Percentiles rank a stretch among this genome's conserved stretches.
Conservation (phyloP, 306 rosid species). For the Pyrus bretschneideri region DNA sequence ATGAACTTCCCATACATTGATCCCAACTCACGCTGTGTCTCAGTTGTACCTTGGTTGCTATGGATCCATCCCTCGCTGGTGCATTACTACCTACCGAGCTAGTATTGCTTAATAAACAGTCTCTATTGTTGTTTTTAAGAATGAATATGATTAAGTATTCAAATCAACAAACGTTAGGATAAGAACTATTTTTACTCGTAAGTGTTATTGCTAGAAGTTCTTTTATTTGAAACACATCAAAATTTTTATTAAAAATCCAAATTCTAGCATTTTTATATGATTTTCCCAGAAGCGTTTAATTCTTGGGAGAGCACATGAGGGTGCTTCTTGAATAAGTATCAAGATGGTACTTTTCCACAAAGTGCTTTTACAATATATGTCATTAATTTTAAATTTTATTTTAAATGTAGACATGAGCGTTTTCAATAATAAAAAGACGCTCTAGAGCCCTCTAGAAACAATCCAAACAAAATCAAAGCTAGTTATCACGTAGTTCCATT, state of each 20-base stretch:
- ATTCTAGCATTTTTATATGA: neutral
- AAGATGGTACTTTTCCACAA: no score
- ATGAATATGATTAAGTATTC: neutral
- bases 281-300: no score
- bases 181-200: neutral
- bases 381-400: no score
- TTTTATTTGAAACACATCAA: no score
- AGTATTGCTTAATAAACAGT: neutral
- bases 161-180: no score
- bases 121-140: neutral
- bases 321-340: neutral
- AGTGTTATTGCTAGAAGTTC: neutral
- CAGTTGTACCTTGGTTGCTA: neutral
- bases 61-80: neutral
- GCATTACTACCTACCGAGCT: neutral
- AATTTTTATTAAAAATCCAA: no score
- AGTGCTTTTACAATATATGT: no score
- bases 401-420: no score
- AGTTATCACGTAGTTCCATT: neutral
- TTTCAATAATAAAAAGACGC: no score
- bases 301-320: neutral
- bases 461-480: neutral
- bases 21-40: neutral
- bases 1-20: neutral
- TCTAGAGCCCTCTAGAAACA: no score